These are phyloP conservation scores for Cryptosporidium sp. DNA, from an alignment of 169 alveolate genomes.

Conservation along the genomic window DNA sequence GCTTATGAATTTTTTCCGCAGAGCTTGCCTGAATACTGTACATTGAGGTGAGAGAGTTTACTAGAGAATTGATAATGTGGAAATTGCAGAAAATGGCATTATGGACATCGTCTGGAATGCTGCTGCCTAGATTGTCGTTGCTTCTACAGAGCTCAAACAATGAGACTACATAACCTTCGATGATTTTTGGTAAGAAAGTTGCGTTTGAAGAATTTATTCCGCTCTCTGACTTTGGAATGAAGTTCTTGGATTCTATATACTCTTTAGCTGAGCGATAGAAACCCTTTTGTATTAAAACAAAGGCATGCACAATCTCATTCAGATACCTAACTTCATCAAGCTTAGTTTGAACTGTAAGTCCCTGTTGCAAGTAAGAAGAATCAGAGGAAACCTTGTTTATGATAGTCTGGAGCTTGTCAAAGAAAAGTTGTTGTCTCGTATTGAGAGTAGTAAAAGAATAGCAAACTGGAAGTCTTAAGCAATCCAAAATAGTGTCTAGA, in stretches of 20 bases:
- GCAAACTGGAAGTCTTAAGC: slow-evolving; percentile 54
- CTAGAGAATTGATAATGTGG: slow-evolving; percentile 47
- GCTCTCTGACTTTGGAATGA: slow-evolving; percentile 48
- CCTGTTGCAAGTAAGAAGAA: slow-evolving; percentile 6
- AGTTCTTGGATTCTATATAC: slow-evolving; percentile 50
- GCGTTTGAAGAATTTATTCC: slow-evolving; percentile 32
- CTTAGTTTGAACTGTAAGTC: slow-evolving; percentile 27
- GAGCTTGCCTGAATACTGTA: slow-evolving; percentile 32
- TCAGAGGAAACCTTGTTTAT: slow-evolving; percentile 14
- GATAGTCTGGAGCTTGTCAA: slow-evolving; percentile 50
- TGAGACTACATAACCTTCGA: slow-evolving; percentile 62
- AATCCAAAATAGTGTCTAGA: slow-evolving; percentile 36
- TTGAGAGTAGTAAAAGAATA: slow-evolving; percentile 38
- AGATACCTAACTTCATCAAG: slow-evolving; percentile 17
- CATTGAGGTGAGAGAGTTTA: slow-evolving; percentile 18
- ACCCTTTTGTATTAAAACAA: slow-evolving; percentile 68
- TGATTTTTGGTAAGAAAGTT: slow-evolving; percentile 42
- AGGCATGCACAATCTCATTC: slow-evolving; percentile 42
- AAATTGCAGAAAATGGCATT: slow-evolving; percentile 34
- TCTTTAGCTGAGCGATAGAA: slow-evolving; percentile 59
- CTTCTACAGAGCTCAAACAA: slow-evolving; percentile 56
- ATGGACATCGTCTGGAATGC: slow-evolving; percentile 45
- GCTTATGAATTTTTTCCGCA: slow-evolving; percentile 48
- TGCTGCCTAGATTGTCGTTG: slow-evolving; percentile 6
- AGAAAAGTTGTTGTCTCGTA: slow-evolving; percentile 65